Evolutionary conservation across 1,284 basidiomycete species (phyloP), one percentile per base, ranked within the genome.

Genomic region (Ceratobasidium sp.): DNA sequence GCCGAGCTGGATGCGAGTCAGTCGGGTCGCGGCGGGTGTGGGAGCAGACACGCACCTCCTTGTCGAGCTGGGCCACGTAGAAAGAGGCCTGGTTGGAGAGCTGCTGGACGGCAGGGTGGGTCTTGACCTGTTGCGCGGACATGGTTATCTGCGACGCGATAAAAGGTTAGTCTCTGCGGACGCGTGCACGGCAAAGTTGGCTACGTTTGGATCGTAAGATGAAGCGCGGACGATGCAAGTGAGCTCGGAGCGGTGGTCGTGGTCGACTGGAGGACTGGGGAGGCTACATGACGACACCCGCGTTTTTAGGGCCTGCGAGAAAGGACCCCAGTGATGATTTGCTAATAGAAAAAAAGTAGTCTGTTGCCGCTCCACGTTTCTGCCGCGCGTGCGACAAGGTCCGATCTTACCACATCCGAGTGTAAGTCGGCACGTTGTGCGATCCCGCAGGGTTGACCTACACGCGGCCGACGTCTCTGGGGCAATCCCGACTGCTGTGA

Each of bases 41-140:
- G 40, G 61, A 51, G 44, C 32, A 40, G 11, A 19, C n/a, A 29
- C 88, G 78, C 76, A 96, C 96, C 92, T 97, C 96, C 85, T 96
- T 96, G 88, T 98, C 96, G 84, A 98, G 93, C 88, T 95, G 91
- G 85, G 82, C 86, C 81, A 94, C 85, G 83, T 96, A 94, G 85
- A 91, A 89, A 81, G 88, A 87, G 77, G 90, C 92, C 86, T 92
- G 92, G 84, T 89, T 90, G 84, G 91, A 89, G 37, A 89, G 93
- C 85, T 96, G 93, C 81, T 93, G 82, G 85, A 93, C 91, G 82
- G 91, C 88, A 61, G 95, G 95, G 87, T 97, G 95, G 83, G 92
- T 91, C 86, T 95, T 91, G 77, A 94, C 83, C 51, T 77, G 71
- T 32, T 77, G 67, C 11, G 75, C 37, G 65, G 78, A 77, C 69